Conservation (phyloP, 495 filamentous ascomycete genomes). For the Chaetomium cochliodes region DNA sequence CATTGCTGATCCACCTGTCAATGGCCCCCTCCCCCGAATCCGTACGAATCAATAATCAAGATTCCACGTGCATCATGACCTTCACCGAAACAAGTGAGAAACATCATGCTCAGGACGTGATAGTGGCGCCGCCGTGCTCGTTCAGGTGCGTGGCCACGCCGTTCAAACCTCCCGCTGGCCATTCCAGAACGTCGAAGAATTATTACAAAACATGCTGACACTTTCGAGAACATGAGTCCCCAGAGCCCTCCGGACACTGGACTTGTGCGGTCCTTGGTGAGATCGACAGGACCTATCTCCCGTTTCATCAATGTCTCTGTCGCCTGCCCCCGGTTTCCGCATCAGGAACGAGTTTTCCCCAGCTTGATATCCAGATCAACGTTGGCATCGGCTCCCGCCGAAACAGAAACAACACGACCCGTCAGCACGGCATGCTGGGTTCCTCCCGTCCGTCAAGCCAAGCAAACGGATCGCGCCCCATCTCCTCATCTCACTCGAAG, state of each 20-base stretch:
- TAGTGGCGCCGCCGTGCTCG: not conserved
- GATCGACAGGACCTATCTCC: slow-evolving; percentile 6
- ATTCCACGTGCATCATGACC: slow-evolving; percentile 7
- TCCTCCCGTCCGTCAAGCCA: not conserved
- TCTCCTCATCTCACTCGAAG: not conserved
- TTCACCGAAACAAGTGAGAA: slow-evolving; percentile 1
- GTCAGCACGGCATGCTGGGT: slow-evolving; percentile 1
- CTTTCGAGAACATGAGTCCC: not conserved
- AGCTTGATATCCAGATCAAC: not conserved
- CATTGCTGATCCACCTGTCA: not conserved
- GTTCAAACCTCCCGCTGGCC: not conserved
- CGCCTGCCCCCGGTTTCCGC: not conserved
- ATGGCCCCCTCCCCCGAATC: not conserved
- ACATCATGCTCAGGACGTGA: slow-evolving; percentile 4
- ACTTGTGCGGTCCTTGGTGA: not conserved
- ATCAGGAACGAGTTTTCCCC: not conserved
- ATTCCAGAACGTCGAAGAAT: not conserved
- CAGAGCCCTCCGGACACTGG: not conserved
- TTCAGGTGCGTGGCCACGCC: not conserved
- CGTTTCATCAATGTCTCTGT: not conserved
- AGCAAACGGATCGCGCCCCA: not conserved
- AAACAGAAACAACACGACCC: not conserved
- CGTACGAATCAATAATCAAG: not conserved
- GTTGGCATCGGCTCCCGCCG: not conserved
- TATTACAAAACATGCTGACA: not conserved